phyloP scores from a whole-genome alignment of 2,329 filamentous ascomycete species.

The Ciborinia camelliae region DNA sequence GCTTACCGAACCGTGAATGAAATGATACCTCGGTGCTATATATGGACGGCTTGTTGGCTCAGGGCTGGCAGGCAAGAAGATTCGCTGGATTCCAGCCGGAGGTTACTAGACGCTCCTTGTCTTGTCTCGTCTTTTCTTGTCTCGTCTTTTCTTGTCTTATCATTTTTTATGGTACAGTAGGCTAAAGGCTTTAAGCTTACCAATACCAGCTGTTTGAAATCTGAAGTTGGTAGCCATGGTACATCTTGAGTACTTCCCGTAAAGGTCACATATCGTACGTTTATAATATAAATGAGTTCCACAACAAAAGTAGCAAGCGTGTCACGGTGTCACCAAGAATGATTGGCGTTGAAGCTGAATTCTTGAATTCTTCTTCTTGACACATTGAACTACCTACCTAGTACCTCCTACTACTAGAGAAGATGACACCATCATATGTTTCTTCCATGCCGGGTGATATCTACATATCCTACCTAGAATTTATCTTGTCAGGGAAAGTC shows the following conservation, averaged over 20 bases:
- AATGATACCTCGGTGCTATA: too few relatives aligned
- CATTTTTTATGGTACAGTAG: too few relatives aligned
- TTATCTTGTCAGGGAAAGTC: background rate
- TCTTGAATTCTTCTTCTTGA: too few relatives aligned
- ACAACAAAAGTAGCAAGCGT: background rate
- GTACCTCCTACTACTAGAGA: too few relatives aligned
- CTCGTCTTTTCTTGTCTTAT: too few relatives aligned
- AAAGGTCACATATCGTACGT: slow-evolving; percentile 18
- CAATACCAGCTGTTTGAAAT: slow-evolving; percentile 9
- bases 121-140: background rate
- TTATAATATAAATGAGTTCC: slow-evolving; percentile 8
- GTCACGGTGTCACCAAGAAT: background rate
- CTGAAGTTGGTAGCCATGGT: slow-evolving; percentile 12
- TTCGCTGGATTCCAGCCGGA: too few relatives aligned
- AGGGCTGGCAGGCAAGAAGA: background rate
- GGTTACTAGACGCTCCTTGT: background rate
- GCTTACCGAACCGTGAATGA: too few relatives aligned
- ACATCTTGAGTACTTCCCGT: slow-evolving; percentile 14
- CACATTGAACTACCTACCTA: slow-evolving; percentile 9
- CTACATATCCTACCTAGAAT: too few relatives aligned
- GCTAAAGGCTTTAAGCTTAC: too few relatives aligned
- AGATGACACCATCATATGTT: background rate
- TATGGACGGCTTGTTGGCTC: too few relatives aligned
- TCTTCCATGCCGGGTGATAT: background rate
- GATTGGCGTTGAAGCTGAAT: slow-evolving; percentile 1